phyloP scores from a whole-genome alignment of 257 asterid genomes.

The Capsicum rhomboideum region DNA sequence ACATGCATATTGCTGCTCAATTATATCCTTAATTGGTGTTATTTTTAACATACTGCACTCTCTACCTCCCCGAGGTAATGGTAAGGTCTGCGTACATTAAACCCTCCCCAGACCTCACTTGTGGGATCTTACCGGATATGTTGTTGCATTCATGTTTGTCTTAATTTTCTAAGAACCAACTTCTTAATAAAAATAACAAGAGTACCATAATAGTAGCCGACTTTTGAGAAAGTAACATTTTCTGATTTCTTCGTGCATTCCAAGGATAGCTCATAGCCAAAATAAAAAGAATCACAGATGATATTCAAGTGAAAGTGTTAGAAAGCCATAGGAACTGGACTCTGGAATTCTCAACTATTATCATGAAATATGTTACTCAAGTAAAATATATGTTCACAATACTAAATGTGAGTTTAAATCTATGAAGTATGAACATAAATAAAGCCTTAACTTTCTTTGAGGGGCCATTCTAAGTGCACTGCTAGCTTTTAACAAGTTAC shows the following conservation, averaged over 20 bases:
- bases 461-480: not conserved
- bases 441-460: not conserved
- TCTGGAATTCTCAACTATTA: not conserved
- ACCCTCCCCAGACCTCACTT: too few relatives aligned
- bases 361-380: not conserved
- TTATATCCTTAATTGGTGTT: not conserved
- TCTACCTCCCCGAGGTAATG: too few relatives aligned
- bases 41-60: not conserved
- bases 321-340: not conserved
- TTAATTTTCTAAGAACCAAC: not conserved
- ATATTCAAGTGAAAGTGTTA: not conserved
- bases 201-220: not conserved
- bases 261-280: not conserved
- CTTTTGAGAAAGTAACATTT: not conserved
- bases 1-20: not conserved
- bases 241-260: not conserved
- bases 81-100: too few relatives aligned
- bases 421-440: not conserved
- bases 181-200: not conserved
- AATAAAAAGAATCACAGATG: not conserved
- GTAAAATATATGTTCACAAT: not conserved
- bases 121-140: too few relatives aligned
- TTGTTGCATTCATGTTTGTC: not conserved
- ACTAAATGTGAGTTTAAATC: not conserved
- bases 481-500: not conserved